phyloP scores from a whole-genome alignment of 805 yeast species.

The Groenewaldozyma salmanticensis region DNA sequence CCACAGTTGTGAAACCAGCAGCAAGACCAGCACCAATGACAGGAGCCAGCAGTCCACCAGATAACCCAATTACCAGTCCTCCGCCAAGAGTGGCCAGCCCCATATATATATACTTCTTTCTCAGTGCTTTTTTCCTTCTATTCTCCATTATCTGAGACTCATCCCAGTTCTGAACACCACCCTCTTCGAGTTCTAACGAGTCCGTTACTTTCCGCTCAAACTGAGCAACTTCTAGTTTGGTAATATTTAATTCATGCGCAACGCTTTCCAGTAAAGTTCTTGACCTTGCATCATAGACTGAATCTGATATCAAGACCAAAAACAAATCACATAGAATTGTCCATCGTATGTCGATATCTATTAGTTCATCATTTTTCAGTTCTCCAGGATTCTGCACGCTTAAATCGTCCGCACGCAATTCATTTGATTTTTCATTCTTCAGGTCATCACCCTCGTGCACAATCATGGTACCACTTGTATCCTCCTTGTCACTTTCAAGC shows the following conservation, averaged over 20 bases:
- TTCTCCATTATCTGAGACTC: conserved; percentile 58
- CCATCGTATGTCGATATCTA: conserved; percentile 81
- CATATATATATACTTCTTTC: conserved; percentile 68
- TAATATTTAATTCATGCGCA: conserved; percentile 50
- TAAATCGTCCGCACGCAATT: conserved; percentile 1
- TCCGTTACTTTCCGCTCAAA: conserved; percentile 89
- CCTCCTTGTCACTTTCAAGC: conserved; percentile 8
- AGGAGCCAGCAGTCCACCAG: conserved; percentile 94
- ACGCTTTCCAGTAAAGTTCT: conserved; percentile 65
- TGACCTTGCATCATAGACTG: conserved; percentile 83
- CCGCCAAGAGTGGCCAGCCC: conserved; percentile 97
- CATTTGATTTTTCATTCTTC: neutral
- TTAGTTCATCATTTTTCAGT: conserved; percentile 16
- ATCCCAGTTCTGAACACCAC: conserved; percentile 68
- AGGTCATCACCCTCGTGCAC: neutral
- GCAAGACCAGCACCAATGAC: conserved; percentile 98
- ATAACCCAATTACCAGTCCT: conserved; percentile 82
- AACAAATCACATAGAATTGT: conserved; percentile 87
- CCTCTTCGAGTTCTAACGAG: conserved; percentile 79
- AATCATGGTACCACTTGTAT: neutral
- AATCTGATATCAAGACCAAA: conserved; percentile 67
- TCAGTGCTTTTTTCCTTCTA: conserved; percentile 57
- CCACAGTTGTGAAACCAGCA: conserved; percentile 91
- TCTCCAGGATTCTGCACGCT: conserved; percentile 17
- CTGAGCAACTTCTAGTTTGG: conserved; percentile 64